These are phyloP conservation scores for Tetradesmus obliquus DNA, from an alignment of 139 green algal species.

Conservation along the genomic window DNA sequence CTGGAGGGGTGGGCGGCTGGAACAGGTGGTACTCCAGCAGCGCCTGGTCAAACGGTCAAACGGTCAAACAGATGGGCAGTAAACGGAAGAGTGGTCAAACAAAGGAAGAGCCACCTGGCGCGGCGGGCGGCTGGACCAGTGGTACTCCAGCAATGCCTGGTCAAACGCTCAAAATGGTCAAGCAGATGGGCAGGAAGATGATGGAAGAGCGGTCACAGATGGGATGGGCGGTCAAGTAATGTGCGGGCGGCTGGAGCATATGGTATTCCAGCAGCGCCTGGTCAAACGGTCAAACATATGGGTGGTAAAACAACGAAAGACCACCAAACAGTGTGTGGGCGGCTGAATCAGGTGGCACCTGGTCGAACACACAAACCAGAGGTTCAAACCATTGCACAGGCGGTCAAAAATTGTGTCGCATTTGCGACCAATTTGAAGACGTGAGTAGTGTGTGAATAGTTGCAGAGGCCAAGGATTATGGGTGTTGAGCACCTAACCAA, in stretches of 20 bases:
- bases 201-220: no score
- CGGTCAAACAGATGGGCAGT: neutral
- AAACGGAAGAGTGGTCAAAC: no score
- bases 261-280: conserved; percentile 82
- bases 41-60: conserved; percentile 48
- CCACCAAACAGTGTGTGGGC: neutral
- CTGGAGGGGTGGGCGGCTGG: conserved; percentile 39
- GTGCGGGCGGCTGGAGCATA: conserved; percentile 60
- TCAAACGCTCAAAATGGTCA: neutral
- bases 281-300: no score
- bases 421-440: no score
- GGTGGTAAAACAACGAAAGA: neutral
- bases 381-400: neutral
- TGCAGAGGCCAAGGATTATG: no score
- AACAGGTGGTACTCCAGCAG: conserved; percentile 83
- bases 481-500: no score
- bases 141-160: conserved; percentile 78
- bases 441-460: no score
- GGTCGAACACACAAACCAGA: neutral
- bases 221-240: no score
- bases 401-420: no score
- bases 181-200: neutral
- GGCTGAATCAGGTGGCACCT: conserved; percentile 73
- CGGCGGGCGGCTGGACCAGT: conserved; percentile 57
- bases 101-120: conserved; percentile 8